phyloP scores from a whole-genome alignment of 495 filamentous ascomycete species.

The Coniosporium apollinis region DNA sequence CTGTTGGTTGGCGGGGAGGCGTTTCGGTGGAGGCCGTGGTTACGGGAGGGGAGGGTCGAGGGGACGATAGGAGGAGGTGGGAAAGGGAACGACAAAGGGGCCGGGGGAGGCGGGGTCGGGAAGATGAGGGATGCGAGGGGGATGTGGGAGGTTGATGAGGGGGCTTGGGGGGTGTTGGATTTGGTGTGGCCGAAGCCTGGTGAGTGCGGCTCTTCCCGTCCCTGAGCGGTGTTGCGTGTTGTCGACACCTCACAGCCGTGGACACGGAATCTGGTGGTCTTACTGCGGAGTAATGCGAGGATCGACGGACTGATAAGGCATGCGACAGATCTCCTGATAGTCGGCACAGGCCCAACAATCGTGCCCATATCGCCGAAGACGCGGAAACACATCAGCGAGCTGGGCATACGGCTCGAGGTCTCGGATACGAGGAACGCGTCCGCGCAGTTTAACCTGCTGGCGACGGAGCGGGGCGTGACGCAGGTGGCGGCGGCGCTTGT shows the following conservation, averaged over 20 bases:
- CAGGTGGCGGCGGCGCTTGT: constrained; percentile 81
- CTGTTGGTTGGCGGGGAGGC: constrained; percentile 72
- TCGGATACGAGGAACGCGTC: constrained; percentile 90
- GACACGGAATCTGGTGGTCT: not conserved
- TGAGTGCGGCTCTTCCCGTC: constrained; percentile 33
- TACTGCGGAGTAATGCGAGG: not conserved
- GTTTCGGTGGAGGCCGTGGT: constrained; percentile 77
- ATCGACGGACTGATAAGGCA: not conserved
- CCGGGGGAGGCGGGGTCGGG: constrained; percentile 15
- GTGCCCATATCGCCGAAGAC: constrained; percentile 61
- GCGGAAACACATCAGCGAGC: constrained; percentile 46
- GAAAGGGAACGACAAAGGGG: constrained; percentile 13
- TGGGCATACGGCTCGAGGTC: constrained; percentile 79
- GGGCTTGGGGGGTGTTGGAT: constrained; percentile 60
- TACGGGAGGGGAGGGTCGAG: constrained; percentile 10
- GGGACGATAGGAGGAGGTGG: constrained; percentile 17
- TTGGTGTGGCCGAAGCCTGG: constrained; percentile 84
- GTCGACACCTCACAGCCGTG: constrained; percentile 5
- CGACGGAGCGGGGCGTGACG: constrained; percentile 38
- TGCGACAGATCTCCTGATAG: constrained; percentile 63
- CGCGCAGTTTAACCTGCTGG: constrained; percentile 60
- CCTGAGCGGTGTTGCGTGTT: too few relatives aligned
- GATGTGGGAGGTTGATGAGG: constrained; percentile 56
- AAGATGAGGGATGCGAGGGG: constrained; percentile 55
- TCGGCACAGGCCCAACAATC: constrained; percentile 65